These are phyloP conservation scores for Pyricularia grisea DNA, from an alignment of 2,329 filamentous ascomycete species.

Conservation along the genomic window DNA sequence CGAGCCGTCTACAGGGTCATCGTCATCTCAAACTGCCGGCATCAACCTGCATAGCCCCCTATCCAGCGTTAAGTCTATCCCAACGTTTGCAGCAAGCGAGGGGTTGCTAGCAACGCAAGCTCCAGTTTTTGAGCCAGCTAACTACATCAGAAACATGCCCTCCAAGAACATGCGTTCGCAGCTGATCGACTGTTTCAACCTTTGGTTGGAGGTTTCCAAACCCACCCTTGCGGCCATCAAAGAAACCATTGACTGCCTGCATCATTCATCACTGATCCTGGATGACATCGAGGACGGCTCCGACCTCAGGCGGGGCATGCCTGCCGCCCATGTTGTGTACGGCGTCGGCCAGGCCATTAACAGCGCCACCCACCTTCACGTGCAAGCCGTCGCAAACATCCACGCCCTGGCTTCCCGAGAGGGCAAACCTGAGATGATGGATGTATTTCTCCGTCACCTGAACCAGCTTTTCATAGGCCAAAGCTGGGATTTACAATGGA, in stretches of 20 bases:
- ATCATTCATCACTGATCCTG: conserved; percentile 23
- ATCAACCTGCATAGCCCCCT: too few relatives aligned
- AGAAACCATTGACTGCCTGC: conserved; percentile 15
- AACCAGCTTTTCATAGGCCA: conserved; percentile 16
- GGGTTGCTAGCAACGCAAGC: conserved; percentile 5
- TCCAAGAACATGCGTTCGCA: conserved; percentile 15
- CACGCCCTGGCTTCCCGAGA: not conserved
- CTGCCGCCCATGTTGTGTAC: conserved; percentile 24
- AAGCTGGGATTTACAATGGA: conserved; percentile 19
- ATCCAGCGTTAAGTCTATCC: too few relatives aligned
- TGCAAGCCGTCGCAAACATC: conserved; percentile 11
- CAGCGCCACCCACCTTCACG: conserved; percentile 19
- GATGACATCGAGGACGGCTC: conserved; percentile 30
- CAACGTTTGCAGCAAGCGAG: not conserved
- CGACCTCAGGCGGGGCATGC: conserved; percentile 20
- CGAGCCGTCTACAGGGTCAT: too few relatives aligned
- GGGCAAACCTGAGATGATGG: not conserved
- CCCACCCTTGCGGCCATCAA: conserved; percentile 13
- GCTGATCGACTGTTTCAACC: conserved; percentile 17
- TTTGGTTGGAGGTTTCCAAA: conserved; percentile 18
- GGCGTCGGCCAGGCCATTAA: conserved; percentile 27
- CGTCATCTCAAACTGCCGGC: too few relatives aligned
- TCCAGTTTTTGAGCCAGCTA: not conserved
- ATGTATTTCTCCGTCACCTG: not conserved
- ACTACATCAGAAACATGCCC: conserved; percentile 17